These are phyloP conservation scores for Acer saccharum DNA, from an alignment of 345 rosid genomes.

Conservation along the genomic window DNA sequence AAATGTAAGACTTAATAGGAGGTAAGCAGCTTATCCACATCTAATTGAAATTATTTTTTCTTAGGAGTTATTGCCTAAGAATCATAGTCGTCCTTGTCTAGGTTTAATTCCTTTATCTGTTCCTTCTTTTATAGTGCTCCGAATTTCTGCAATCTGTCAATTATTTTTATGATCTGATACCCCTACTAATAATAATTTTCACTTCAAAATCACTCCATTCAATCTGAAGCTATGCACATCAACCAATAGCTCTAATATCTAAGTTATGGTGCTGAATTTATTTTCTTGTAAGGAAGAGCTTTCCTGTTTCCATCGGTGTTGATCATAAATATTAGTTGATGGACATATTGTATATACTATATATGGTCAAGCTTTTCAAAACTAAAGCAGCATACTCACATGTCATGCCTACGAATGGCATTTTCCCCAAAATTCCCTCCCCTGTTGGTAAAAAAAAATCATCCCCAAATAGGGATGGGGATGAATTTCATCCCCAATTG, in stretches of 20 bases:
- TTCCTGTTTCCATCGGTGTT: not conserved
- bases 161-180: not conserved
- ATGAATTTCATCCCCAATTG: too few species aligned
- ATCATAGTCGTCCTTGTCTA: not conserved
- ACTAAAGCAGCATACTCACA: not conserved
- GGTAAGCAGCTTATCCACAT: not conserved
- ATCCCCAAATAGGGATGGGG: too few species aligned
- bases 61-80: not conserved
- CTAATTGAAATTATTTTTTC: not conserved
- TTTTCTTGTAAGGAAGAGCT: not conserved
- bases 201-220: not conserved
- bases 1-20: not conserved
- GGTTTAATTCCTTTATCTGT: not conserved
- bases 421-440: too few species aligned
- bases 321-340: not conserved
- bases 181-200: not conserved
- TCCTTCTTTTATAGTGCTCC: not conserved
- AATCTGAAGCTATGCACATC: not conserved
- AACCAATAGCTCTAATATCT: not conserved
- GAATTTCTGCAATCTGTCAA: not conserved
- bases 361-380: not conserved
- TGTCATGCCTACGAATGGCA: not conserved
- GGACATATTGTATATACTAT: not conserved
- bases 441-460: too few species aligned
- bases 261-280: not conserved